A percentile compares a stretch with the other conserved stretches of the same genome.
phyloP scores from a whole-genome alignment of 257 asterid genomes.

The Forsythia viridissima region DNA sequence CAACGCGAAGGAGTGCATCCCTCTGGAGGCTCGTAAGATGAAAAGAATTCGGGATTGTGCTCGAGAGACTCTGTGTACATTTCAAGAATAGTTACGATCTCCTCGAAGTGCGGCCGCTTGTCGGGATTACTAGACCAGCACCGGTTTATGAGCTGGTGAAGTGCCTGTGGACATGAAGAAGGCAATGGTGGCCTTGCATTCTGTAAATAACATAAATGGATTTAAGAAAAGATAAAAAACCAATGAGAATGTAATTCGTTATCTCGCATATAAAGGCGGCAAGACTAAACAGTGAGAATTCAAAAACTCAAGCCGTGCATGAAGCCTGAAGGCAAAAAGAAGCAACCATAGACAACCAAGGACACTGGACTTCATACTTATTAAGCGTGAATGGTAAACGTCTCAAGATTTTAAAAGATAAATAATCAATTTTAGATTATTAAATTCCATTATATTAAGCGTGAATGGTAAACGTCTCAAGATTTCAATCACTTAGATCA shows the following conservation, averaged over 20 bases:
- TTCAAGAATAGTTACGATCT: conserved; percentile 71
- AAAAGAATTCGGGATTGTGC: conserved; percentile 70
- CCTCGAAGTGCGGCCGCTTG: conserved; percentile 83
- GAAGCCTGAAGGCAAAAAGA: neutral
- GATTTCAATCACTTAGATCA: too few species aligned
- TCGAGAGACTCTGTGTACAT: conserved; percentile 54
- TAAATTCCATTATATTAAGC: too few species aligned
- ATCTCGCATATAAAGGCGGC: neutral
- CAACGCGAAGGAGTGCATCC: conserved; percentile 42
- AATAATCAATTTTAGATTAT: too few species aligned
- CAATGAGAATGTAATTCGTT: neutral
- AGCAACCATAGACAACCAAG: neutral
- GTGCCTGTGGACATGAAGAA: conserved; percentile 65
- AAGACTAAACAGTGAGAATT: neutral
- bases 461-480: too few species aligned
- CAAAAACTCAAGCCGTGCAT: neutral
- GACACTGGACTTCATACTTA: neutral
- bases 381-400: too few species aligned
- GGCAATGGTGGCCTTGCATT: conserved; percentile 93
- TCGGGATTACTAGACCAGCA: conserved; percentile 90
- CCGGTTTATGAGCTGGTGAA: conserved; percentile 60
- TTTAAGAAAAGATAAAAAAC: neutral
- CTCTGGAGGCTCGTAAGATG: conserved; percentile 42
- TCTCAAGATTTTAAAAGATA: too few species aligned
- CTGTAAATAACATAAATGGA: conserved; percentile 33